phyloP scores from a whole-genome alignment of 306 rosid genomes.

The Quercus gilva region DNA sequence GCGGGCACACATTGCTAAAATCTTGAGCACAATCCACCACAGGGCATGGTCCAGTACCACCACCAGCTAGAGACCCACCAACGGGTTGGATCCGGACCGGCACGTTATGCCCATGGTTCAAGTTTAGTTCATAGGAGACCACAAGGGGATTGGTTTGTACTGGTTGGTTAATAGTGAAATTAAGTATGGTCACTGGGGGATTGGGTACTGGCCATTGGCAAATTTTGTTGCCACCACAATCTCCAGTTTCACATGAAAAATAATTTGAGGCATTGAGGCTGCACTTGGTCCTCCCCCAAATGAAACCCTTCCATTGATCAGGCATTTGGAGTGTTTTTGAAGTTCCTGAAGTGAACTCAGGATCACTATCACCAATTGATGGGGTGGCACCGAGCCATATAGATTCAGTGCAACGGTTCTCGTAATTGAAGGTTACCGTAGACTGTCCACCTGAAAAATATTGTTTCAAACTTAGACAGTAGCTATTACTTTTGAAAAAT shows the following conservation, averaged over 20 bases:
- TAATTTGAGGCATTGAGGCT: too few species aligned
- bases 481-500: too few species aligned
- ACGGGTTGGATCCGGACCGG: constrained; percentile 22
- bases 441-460: too few species aligned
- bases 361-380: too few species aligned
- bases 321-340: too few species aligned
- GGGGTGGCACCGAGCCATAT: too few species aligned
- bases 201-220: constrained; percentile 31
- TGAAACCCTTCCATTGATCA: too few species aligned
- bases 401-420: too few species aligned
- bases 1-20: constrained; percentile 25
- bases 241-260: constrained; percentile 31
- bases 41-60: constrained; percentile 34
- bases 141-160: background rate
- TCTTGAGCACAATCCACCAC: constrained; percentile 17
- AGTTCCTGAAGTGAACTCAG: too few species aligned
- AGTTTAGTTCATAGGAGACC: constrained; percentile 39
- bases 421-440: too few species aligned
- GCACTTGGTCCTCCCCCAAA: too few species aligned
- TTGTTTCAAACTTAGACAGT: too few species aligned
- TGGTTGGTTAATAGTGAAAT: constrained; percentile 15
- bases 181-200: constrained; percentile 16
- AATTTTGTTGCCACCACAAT: constrained; percentile 11
- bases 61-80: constrained; percentile 30
- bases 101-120: constrained; percentile 39